Conservation (phyloP, 129 eudicot species). For the Pulicaria dysenterica region DNA sequence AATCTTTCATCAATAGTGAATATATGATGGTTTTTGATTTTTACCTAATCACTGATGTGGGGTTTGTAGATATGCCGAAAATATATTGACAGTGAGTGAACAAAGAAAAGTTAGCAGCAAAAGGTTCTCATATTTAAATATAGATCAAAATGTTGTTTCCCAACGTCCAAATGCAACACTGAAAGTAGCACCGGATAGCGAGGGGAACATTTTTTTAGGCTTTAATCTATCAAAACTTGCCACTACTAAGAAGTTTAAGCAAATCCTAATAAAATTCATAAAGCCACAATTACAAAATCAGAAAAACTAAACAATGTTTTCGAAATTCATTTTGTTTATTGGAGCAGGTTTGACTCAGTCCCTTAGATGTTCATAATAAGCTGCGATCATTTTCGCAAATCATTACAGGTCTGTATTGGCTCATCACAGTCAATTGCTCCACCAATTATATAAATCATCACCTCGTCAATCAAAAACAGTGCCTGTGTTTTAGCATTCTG, state of each 20-base stretch:
- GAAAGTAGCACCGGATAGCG: slow-evolving; percentile 53
- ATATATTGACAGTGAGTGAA: no score
- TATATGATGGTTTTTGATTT: no score
- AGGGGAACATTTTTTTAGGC: slow-evolving; percentile 59
- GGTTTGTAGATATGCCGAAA: no score
- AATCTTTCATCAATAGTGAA: no score
- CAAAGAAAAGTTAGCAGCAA: no score
- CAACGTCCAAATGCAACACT: slow-evolving; percentile 60
- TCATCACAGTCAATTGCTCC: slow-evolving; percentile 49
- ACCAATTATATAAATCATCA: background rate
- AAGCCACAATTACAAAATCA: slow-evolving; percentile 8
- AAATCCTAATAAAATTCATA: slow-evolving; percentile 19
- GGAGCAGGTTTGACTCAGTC: slow-evolving; percentile 53
- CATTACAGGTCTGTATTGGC: slow-evolving; percentile 84
- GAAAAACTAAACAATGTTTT: background rate
- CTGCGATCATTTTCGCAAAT: slow-evolving; percentile 90
- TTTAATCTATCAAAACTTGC: slow-evolving; percentile 25
- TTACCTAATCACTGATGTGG: no score
- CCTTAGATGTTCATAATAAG: slow-evolving; percentile 85
- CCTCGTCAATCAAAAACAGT: background rate
- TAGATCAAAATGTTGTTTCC: slow-evolving; percentile 42
- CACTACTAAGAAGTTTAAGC: slow-evolving; percentile 3
- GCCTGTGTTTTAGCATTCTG: background rate
- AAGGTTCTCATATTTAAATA: no score
- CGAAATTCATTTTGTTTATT: no score